A percentile compares a stretch with the other conserved stretches of the same genome.
Evolutionary conservation across 2,329 filamentous ascomycete genomes (phyloP).

Genomic region (Trichothecium sympodiale): DNA sequence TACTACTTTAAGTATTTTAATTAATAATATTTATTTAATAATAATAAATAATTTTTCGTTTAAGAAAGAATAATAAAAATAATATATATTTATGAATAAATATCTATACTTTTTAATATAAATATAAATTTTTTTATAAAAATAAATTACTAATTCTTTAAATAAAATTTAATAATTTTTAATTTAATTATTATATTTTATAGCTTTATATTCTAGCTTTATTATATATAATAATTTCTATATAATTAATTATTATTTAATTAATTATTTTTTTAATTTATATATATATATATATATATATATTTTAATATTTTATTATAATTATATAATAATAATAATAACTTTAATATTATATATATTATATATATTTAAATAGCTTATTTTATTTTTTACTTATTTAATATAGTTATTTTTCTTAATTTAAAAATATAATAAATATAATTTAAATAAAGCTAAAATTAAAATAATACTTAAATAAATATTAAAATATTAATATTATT

Average conservation of each 20-base stretch:
- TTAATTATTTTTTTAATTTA: background rate
- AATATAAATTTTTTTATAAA: conserved; percentile 1
- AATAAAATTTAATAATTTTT: background rate
- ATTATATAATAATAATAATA: background rate
- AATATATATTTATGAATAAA: background rate
- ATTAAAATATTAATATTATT: too few species aligned
- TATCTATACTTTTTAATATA: background rate
- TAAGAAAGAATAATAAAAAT: background rate
- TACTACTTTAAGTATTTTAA: background rate
- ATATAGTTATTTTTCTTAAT: background rate
- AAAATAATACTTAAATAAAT: conserved; percentile 1
- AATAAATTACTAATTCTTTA: background rate
- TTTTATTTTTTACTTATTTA: background rate
- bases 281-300: background rate
- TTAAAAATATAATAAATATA: background rate
- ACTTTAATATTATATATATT: background rate
- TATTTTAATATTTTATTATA: background rate
- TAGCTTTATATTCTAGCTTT: background rate
- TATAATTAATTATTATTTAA: background rate
- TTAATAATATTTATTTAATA: too few species aligned
- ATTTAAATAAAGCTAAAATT: background rate
- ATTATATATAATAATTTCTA: background rate
- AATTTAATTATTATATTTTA: background rate
- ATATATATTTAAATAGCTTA: background rate
- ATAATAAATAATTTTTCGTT: background rate